Evolutionary conservation across 1,284 basidiomycete genomes (phyloP).

Genomic region (Ceratobasidium sp.): DNA sequence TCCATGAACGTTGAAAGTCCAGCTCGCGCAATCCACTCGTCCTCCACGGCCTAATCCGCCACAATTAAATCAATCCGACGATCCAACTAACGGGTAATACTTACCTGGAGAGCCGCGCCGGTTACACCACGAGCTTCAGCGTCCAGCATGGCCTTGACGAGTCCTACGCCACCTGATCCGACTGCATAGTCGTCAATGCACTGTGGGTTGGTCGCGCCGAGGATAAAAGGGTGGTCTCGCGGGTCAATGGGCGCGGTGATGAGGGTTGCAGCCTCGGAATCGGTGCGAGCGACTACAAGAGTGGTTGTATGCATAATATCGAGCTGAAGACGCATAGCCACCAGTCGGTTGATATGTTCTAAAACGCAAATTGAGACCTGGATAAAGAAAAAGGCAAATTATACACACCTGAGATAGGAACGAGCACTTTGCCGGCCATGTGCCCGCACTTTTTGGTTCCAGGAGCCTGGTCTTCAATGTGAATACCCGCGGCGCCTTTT

Average conservation of each 20-base stretch:
- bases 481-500: slow-evolving; percentile 77
- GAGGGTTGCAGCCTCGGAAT: slow-evolving; percentile 93
- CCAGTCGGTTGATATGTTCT: slow-evolving; percentile 84
- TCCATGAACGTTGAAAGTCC: slow-evolving; percentile 84
- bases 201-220: slow-evolving; percentile 86
- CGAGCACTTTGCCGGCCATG: slow-evolving; percentile 80
- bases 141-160: slow-evolving; percentile 85
- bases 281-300: slow-evolving; percentile 80
- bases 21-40: slow-evolving; percentile 84
- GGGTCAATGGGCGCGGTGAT: slow-evolving; percentile 98
- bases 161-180: slow-evolving; percentile 50
- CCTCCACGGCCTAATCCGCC: slow-evolving; percentile 72
- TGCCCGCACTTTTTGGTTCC: slow-evolving; percentile 79
- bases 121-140: slow-evolving; percentile 85
- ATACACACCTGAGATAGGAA: slow-evolving; percentile 53
- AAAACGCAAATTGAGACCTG: slow-evolving; percentile 67
- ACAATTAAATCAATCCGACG: not conserved
- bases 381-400: slow-evolving; percentile 54
- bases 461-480: slow-evolving; percentile 84
- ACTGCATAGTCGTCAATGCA: slow-evolving; percentile 39
- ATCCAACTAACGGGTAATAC: not conserved
- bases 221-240: slow-evolving; percentile 96
- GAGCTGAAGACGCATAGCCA: slow-evolving; percentile 82
- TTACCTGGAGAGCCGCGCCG: slow-evolving; percentile 79
- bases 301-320: slow-evolving; percentile 85